Evolutionary conservation across 768 basidiomycete species (phyloP), one percentile per base, ranked within the genome.

Genomic region (Melanogaster broomeanus): DNA sequence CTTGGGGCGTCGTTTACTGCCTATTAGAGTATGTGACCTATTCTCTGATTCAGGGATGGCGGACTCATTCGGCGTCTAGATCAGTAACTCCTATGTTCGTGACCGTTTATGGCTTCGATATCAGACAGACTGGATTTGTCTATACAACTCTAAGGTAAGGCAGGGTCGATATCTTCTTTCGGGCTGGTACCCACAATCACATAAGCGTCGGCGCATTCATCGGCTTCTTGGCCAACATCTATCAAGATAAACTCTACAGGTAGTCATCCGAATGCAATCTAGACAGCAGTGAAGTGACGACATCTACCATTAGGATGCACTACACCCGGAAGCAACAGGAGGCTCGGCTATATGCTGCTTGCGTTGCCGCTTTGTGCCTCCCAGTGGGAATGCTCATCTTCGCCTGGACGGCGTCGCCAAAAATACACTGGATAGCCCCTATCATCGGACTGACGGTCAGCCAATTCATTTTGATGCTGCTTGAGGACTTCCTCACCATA

Each of bases 1-100:
- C 78, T 0, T 93, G 89, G 89, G 90, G 89, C 0, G 78, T 90
- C 1, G 66, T 84, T 22, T 93, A 80, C 57, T 83, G 81, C 45
- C 68, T 90, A 50, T 71, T 88, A 22, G 80, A 81, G 82, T 84
- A 59, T 0, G 70, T 42, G 31, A 18, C 25, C 24, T 18, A 9
- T 21, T 5, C 19, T 6, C 10, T 41, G 38, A n/a, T 25, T 27
- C 11, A 15, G 30, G n/a, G 19, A 4, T 25, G 35, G 11, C 19
- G 10, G 6, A n/a, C 35, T 41, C 13, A 51, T 31, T 3, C n/a
- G 3, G 3, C 12, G 13, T 28, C 15, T 15, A 83, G 83, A 56
- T 82, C 83, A 1, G 72, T 84, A 27, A 67, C 76, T 2, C 79
- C 76, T 8, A 77, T 83, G 22, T 88, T 89, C 59, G 57, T 63